A percentile compares a stretch with the other conserved stretches of the same genome.
These are phyloP conservation scores for Omphalotus guepiniiformis DNA, from an alignment of 768 basidiomycete genomes.

Conservation along the genomic window DNA sequence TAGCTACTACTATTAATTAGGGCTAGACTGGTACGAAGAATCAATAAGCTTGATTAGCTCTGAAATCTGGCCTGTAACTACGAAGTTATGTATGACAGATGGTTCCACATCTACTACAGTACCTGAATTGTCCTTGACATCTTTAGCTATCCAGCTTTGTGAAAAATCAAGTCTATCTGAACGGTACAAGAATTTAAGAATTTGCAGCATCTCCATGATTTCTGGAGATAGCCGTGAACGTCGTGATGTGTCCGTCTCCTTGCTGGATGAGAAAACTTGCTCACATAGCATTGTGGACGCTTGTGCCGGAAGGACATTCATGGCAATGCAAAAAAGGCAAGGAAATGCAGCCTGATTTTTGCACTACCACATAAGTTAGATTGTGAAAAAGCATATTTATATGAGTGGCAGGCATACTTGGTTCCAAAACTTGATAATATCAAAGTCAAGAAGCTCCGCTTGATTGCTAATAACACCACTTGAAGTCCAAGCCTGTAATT, in stretches of 20 bases:
- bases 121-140: background rate
- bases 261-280: slow-evolving; percentile 27
- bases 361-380: no score
- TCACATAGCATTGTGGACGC: slow-evolving; percentile 28
- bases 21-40: no score
- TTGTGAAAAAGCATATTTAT: no score
- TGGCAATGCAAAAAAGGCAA: slow-evolving; percentile 17
- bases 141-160: slow-evolving; percentile 9
- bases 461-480: background rate
- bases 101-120: background rate
- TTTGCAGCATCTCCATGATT: slow-evolving; percentile 25
- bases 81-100: background rate
- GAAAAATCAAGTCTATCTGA: slow-evolving; percentile 20
- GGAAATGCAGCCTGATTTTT: slow-evolving; percentile 13
- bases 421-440: background rate
- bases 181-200: slow-evolving; percentile 25
- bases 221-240: slow-evolving; percentile 17
- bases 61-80: background rate
- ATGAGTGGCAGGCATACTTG: background rate
- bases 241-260: slow-evolving; percentile 23
- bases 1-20: no score
- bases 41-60: no score
- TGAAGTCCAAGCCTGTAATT: background rate
- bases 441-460: background rate
- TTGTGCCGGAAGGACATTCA: slow-evolving; percentile 25